phyloP scores from a whole-genome alignment of 164 flowering plant species.

The Cinnamomum chago region DNA sequence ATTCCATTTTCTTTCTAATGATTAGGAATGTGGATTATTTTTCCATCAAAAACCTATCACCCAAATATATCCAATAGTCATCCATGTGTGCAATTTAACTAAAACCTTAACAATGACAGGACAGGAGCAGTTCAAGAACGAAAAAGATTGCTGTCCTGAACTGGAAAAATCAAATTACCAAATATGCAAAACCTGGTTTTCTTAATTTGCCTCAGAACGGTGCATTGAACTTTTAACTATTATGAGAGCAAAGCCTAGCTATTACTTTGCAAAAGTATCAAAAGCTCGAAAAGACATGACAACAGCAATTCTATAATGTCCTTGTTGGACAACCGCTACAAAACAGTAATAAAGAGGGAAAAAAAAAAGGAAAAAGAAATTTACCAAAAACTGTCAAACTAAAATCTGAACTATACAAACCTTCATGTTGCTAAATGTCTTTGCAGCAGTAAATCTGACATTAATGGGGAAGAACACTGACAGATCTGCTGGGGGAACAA shows the following conservation, averaged over 20 bases:
- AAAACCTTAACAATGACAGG: background rate
- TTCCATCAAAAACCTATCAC: too few relatives aligned
- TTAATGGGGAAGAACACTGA: conserved; percentile 89
- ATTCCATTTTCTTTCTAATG: too few relatives aligned
- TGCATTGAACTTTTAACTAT: background rate
- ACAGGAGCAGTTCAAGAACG: background rate
- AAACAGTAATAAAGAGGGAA: background rate
- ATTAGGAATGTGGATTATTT: too few relatives aligned
- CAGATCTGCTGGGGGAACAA: conserved; percentile 87
- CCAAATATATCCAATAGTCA: background rate
- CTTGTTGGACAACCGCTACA: background rate
- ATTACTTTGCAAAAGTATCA: background rate
- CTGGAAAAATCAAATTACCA: too few relatives aligned
- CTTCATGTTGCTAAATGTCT: conserved; percentile 84
- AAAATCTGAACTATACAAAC: conserved; percentile 32
- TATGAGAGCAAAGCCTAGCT: background rate
- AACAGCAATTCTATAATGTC: background rate
- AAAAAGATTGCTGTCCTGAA: background rate
- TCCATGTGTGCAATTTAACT: background rate
- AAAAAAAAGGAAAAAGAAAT: background rate
- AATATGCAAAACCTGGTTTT: background rate
- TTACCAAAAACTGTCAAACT: background rate
- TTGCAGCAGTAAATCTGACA: conserved; percentile 73
- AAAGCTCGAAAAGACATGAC: background rate
- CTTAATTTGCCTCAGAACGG: background rate